Evolutionary conservation across 1,284 basidiomycete genomes (phyloP), one percentile per base, ranked within the genome.

Genomic region (Microbotryum saponariae): DNA sequence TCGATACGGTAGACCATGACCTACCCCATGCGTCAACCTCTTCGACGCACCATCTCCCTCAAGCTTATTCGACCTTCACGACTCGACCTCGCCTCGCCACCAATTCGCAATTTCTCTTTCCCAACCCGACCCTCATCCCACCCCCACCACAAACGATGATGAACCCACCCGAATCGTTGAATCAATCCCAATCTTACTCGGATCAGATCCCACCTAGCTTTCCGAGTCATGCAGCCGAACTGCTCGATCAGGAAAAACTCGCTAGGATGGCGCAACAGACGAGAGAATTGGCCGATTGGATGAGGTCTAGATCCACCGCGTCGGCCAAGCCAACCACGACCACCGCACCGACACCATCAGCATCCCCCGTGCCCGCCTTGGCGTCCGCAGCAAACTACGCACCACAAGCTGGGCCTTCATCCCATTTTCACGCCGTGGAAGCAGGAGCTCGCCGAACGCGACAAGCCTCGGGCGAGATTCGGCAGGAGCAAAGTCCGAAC

Each of bases 271-370:
- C 54, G 10, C 53, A 47, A 37, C 61, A 63, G 20, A 50, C 58
- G 20, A n/a, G n/a, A 4, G 61, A 63, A 33, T 50, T 63, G 52
- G 57, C 59, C 27, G 61, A 42, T 21, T 55, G 59, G 58, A 18
- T 42, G n/a, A 45, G 37, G 16, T 20, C 37, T 18, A 14, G 42
- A 23, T 18, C 29, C 29, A 9, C 31, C 31, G 9, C 31, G 31
- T 31, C 31, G 33, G 37, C 8, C 4, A n/a, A 33, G 16, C n/a
- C 25, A 52, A 12, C 23, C 8, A 33, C 25, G 25, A 23, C 25
- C 4, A 53, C 51, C 51, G 20, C 27, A 23, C 20, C 27, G 8
- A 31, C 27, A 6, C 37, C 37, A 16, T 42, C 37, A 6, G 12
- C 37, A 42, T 42, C 37, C 14, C 18, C 12, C 14, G 3, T 42